Base-by-base conservation (phyloP, 1,284 basidiomycete species). In the Mycena citricolor region DNA sequence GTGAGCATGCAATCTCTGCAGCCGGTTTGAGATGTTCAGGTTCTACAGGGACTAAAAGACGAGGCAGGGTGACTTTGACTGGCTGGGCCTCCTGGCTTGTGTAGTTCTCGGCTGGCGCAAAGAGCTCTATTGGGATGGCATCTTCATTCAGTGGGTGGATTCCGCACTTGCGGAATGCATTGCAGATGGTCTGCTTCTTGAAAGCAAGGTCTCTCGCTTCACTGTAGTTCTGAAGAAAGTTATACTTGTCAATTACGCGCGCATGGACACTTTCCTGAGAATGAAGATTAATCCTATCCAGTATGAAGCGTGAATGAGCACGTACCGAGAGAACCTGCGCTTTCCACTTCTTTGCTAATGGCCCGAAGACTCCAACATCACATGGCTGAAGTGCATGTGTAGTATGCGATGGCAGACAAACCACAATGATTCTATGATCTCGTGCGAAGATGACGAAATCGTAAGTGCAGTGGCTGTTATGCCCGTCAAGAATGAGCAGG, bases 141-240 rank as follows among this genome's bases (percentile, higher is more conserved):
- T 55, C 19, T 0, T 19, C 57, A 47, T 70, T 58, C 23, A 66
- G 51, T 22, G 65, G 67, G 20, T 50, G 52, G 22, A 71, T 61
- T 3, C 67, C 67, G 2, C 60, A 66, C 39, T 61, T 64, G 19
- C 35, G 31, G 45, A 66, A 70, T 13, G 64, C 58, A 4, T 60
- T 43, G 12, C 37, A 39, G 42, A 70, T 67, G 10, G 58, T 68
- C 1, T 37, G 13, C 2, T 17, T 4, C 16, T 59, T 67, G 30
- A 70, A 56, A 12, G 62, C 59, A 1, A 17, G 14, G 1, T 42
- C 19, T 8, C 60, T 54, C 20, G 67, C 67, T 6, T 42, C 20
- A 11, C 44, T 48, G 49, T 67, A 70, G 42, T 56, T 35, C 23
- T 34, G 5, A 6, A 64, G 29, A 14, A 64, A 52, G 41, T 62